Base-by-base conservation (phyloP, 2,329 filamentous ascomycete species). In the Colletotrichum paranaense region DNA sequence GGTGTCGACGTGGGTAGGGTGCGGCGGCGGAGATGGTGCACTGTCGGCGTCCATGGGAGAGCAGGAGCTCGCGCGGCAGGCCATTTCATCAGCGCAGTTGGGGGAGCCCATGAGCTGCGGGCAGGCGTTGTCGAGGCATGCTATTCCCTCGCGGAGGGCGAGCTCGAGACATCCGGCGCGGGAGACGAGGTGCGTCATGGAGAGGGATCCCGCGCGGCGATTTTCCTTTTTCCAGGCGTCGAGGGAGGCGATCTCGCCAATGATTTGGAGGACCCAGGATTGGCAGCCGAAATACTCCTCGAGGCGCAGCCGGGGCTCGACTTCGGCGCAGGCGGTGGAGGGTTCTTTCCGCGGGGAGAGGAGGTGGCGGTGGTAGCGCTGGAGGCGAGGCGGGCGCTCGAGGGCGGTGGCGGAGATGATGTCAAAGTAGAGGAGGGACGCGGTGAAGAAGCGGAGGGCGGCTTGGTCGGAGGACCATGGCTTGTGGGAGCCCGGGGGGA, bases 221-320 rank as follows among this genome's bases (percentile, higher is more conserved):
- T 84, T 84, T 26, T 85, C 80, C 75, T 86, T 86, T 80, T 91
- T 92, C 86, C 88, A 90, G 1, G 86, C 83, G 64, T 89, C 85
- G 7, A 92, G 82, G 0, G 84, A 79, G 16, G 89, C 83, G 59
- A 90, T 86, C 24, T 89, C 85, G 14, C 86, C 87, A 56, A 92
- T 84, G n/a, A 86, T 81, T 58, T 88, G 80, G 58, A 92, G 76
- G 1, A 86, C 86, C 88, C 88, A 90, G 78, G 91, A 92, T 57
- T 88, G 82, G 72, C 69, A 73, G 69, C 74, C 74, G 30, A 75
- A 75, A 62, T 73, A 68, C 53, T 75, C 84, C n/a, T n/a, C n/a
- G n/a, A n/a, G n/a, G n/a, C n/a, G n/a, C n/a, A n/a, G n/a, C n/a
- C n/a, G n/a, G n/a, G n/a, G 67, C 57, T 72, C 65, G 16, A 64